These are phyloP conservation scores for Cladosporium sp. DNA, from an alignment of 2,329 filamentous ascomycete genomes.

Conservation along the genomic window DNA sequence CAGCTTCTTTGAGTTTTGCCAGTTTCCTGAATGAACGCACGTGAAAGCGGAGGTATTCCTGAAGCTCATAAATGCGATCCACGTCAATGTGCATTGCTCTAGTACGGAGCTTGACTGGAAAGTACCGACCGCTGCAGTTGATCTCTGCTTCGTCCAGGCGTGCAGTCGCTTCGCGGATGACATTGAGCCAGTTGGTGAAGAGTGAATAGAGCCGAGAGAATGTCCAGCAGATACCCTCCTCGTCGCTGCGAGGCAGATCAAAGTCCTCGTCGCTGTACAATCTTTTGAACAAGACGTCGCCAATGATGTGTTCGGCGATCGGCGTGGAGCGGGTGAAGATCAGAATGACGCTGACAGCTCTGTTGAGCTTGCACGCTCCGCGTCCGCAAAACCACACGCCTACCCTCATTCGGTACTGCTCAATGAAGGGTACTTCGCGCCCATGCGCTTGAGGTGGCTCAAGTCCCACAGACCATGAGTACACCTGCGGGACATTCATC, in stretches of 20 bases:
- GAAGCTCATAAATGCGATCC: conserved; percentile 39
- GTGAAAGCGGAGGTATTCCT: conserved; percentile 40
- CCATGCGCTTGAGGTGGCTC: conserved; percentile 30
- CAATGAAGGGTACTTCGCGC: conserved; percentile 30
- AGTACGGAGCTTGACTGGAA: conserved; percentile 30
- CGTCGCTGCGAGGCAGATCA: conserved; percentile 34
- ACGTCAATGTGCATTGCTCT: conserved; percentile 30
- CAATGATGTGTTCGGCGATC: conserved; percentile 37
- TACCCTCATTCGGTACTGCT: conserved; percentile 37
- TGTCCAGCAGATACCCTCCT: conserved; percentile 40
- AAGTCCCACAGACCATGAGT: conserved; percentile 39
- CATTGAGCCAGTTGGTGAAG: conserved; percentile 41
- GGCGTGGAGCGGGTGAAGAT: conserved; percentile 37
- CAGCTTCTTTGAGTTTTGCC: conserved; percentile 35
- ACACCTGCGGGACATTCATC: conserved; percentile 42
- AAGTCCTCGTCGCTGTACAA: conserved; percentile 37
- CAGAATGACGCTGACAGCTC: conserved; percentile 34
- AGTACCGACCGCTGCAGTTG: conserved; percentile 36
- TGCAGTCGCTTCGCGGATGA: conserved; percentile 36
- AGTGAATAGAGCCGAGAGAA: conserved; percentile 38
- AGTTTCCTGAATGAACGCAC: conserved; percentile 38
- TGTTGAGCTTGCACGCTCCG: conserved; percentile 35
- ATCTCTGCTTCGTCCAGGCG: conserved; percentile 39
- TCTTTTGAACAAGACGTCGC: conserved; percentile 35
- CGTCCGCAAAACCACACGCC: conserved; percentile 39